Conservation (phyloP, 2,329 filamentous ascomycete species). For the Nothophaeocryptopus gaeumannii region DNA sequence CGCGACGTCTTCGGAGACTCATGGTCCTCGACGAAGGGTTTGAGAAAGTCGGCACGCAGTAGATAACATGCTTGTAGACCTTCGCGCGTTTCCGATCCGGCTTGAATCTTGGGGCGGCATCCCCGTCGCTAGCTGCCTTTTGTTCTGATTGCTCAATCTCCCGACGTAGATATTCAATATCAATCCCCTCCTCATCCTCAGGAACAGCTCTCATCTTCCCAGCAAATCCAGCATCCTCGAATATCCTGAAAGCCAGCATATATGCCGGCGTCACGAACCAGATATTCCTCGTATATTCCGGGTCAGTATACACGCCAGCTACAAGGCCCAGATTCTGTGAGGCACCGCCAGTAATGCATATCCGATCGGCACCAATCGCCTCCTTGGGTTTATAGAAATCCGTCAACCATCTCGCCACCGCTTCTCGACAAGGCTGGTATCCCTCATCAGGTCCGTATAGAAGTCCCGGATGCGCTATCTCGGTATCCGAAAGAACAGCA, state of each 20-base stretch:
- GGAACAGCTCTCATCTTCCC: constrained; percentile 65
- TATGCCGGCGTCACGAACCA: constrained; percentile 84
- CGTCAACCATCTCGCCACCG: constrained; percentile 68
- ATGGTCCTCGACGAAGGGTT: constrained; percentile 87
- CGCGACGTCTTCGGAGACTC: constrained; percentile 63
- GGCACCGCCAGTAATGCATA: constrained; percentile 81
- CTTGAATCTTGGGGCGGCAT: constrained; percentile 45
- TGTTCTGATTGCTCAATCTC: constrained; percentile 53
- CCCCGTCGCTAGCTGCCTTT: constrained; percentile 24
- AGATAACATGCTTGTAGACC: constrained; percentile 80
- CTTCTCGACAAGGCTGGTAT: constrained; percentile 64
- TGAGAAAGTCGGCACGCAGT: constrained; percentile 81
- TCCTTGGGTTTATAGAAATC: constrained; percentile 53
- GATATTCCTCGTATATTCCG: constrained; percentile 67
- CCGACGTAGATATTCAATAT: constrained; percentile 59
- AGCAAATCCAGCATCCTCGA: constrained; percentile 74
- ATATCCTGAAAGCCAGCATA: constrained; percentile 79
- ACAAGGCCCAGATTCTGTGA: constrained; percentile 77
- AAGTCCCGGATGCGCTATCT: constrained; percentile 61
- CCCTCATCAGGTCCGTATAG: constrained; percentile 78
- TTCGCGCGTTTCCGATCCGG: constrained; percentile 62
- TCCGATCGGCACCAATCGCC: constrained; percentile 54
- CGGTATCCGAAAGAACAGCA: constrained; percentile 59
- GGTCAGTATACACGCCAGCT: constrained; percentile 77
- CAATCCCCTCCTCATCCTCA: constrained; percentile 74